Base-by-base conservation (phyloP, 2,329 filamentous ascomycete genomes). In the Colletotrichum sp. region DNA sequence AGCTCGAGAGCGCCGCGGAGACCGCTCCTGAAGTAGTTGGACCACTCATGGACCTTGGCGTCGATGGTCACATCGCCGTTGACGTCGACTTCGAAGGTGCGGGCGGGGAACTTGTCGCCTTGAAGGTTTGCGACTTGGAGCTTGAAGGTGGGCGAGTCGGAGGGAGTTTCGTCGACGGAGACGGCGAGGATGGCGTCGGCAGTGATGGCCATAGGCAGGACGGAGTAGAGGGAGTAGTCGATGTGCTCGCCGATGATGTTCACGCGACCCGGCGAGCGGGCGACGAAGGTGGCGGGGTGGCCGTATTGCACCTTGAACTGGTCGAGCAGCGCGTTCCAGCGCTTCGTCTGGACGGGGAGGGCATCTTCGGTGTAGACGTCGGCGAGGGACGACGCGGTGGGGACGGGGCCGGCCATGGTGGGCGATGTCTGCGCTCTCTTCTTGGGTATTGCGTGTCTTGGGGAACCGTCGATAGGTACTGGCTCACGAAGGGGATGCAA, bases 201-300 rank as follows among this genome's bases (percentile, higher is more conserved):
- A 8, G 94, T 95, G 79, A 99, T 96, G 77, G 96, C 97, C 92
- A 98, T 98, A 68, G 97, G 97, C 28, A 99, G 90, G 75, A 98
- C 96, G 80, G 97, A 93, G 88, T 99, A 99, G 24, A 99, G 92
- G 16, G 95, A 98, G 87, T 99, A 99, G 88, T 99, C 97, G 82
- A 99, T 98, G 87, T 99, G 97, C 90, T 99, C 97, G 84, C 97
- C 97, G 83, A 99, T 98, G 82, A 99, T 97, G 87, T 99, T 99
- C 79, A 99, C 97, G 79, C 97, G 92, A 76, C 97, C 97, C 2
- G 97, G 97, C 71, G 96, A 98, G 78, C 97, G 93, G 12, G 96
- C 92, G 24, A 99, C 92, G 81, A 98, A 98, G 75, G 94, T 90
- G 52, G 96, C 93, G 18, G 89, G 87, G 67, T 92, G 89, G 79